Evolutionary conservation across 768 basidiomycete species (phyloP).

Genomic region (Lactifluus subvellereus): DNA sequence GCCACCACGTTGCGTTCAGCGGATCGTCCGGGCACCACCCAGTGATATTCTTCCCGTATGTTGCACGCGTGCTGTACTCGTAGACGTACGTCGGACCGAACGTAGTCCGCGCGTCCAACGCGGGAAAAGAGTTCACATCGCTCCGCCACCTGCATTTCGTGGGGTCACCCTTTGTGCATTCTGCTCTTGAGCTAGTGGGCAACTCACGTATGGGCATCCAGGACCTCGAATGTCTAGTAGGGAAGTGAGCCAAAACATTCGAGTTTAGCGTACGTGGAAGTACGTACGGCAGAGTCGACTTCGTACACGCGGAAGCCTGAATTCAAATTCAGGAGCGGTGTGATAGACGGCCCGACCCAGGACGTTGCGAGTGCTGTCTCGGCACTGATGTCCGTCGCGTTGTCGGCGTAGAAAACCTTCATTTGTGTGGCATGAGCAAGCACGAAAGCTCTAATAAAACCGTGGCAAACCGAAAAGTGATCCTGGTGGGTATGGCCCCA

Average conservation of each 20-base stretch:
- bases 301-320: constrained; percentile 71
- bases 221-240: constrained; percentile 63
- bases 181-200: background rate
- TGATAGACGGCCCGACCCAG: constrained; percentile 65
- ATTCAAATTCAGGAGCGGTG: constrained; percentile 65
- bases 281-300: constrained; percentile 58
- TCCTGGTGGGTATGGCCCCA: constrained; percentile 77
- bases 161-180: background rate
- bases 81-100: constrained; percentile 54
- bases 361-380: constrained; percentile 51
- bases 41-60: constrained; percentile 53
- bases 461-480: constrained; percentile 48
- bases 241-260: constrained; percentile 26
- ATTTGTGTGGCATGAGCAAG: background rate
- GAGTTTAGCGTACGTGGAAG: background rate
- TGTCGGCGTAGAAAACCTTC: constrained; percentile 69
- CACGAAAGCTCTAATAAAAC: background rate
- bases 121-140: constrained; percentile 54
- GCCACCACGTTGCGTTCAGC: constrained; percentile 81
- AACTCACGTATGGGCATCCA: constrained; percentile 74
- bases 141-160: constrained; percentile 47
- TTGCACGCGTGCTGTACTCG: constrained; percentile 67
- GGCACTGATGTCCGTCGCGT: constrained; percentile 53
- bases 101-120: constrained; percentile 48
- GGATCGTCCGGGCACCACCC: constrained; percentile 58